Conservation (phyloP, 2,329 filamentous ascomycete genomes). For the Diatrype stigma region DNA sequence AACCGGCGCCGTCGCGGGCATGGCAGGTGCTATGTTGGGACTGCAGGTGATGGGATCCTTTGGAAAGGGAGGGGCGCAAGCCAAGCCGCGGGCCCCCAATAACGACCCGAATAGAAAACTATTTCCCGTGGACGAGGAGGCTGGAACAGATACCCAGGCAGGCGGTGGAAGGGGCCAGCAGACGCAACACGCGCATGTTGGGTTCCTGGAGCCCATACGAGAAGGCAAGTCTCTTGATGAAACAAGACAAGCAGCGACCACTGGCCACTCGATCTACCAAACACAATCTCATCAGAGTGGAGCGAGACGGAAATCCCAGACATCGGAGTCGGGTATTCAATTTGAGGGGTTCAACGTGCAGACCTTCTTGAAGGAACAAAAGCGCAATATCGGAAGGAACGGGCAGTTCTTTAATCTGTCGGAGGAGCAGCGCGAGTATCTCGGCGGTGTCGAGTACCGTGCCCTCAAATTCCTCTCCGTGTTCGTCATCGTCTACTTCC, state of each 20-base stretch:
- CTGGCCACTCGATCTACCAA: constrained; percentile 18
- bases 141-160: constrained; percentile 6
- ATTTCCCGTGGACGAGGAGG: constrained; percentile 4
- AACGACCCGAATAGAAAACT: constrained; percentile 2
- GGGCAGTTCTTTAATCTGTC: constrained; percentile 45
- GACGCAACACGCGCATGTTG: constrained; percentile 17
- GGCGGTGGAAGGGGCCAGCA: constrained; percentile 5
- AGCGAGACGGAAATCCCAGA: constrained; percentile 10
- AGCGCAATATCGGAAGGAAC: constrained; percentile 35
- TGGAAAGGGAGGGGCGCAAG: constrained; percentile 12
- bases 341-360: constrained; percentile 21
- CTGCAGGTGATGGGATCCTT: constrained; percentile 26
- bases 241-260: constrained; percentile 9
- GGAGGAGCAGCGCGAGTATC: constrained; percentile 41
- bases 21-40: constrained; percentile 24
- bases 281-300: constrained; percentile 17
- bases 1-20: constrained; percentile 18
- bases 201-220: constrained; percentile 20
- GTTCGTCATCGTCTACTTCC: constrained; percentile 47
- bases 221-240: constrained; percentile 15
- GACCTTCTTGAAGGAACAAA: constrained; percentile 20
- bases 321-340: constrained; percentile 10
- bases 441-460: constrained; percentile 51
- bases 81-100: constrained; percentile 8
- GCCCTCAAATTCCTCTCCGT: constrained; percentile 44